Conservation (phyloP, 208 protist species). For the Leishmania turanica region DNA sequence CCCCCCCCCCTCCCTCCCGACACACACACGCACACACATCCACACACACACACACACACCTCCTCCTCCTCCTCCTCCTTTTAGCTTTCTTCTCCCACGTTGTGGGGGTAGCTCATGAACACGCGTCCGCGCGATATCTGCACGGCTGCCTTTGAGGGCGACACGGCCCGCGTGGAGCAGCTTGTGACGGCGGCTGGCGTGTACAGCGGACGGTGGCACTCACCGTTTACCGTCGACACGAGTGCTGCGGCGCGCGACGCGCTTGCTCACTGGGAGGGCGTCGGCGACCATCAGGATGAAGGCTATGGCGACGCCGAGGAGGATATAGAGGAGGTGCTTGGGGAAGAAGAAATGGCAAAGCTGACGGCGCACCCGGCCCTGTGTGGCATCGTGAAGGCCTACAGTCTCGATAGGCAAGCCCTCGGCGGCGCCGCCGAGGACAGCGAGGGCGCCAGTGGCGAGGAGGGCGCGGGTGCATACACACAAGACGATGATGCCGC, state of each 20-base stretch:
- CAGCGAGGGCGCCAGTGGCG: neutral
- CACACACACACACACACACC: neutral
- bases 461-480: neutral
- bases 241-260: conserved; percentile 16
- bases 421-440: conserved; percentile 4
- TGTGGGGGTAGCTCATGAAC: conserved; percentile 20
- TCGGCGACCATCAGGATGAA: neutral
- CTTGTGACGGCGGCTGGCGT: conserved; percentile 57
- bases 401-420: conserved; percentile 21
- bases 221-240: conserved; percentile 35
- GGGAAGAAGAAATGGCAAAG: conserved; percentile 16
- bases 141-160: conserved; percentile 69
- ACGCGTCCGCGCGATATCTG: conserved; percentile 60
- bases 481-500: conserved; percentile 8
- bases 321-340: conserved; percentile 19
- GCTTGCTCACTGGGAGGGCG: neutral
- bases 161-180: conserved; percentile 60
- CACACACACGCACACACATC: no score
- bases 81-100: neutral
- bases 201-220: conserved; percentile 35
- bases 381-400: conserved; percentile 12
- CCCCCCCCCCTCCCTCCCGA: neutral
- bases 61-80: neutral
- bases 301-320: neutral
- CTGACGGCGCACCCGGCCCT: conserved; percentile 20